A percentile compares a stretch with the other conserved stretches of the same genome.
These are phyloP conservation scores for Hypoxylon lienhwacheense DNA, from an alignment of 495 filamentous ascomycete genomes.

Conservation along the genomic window DNA sequence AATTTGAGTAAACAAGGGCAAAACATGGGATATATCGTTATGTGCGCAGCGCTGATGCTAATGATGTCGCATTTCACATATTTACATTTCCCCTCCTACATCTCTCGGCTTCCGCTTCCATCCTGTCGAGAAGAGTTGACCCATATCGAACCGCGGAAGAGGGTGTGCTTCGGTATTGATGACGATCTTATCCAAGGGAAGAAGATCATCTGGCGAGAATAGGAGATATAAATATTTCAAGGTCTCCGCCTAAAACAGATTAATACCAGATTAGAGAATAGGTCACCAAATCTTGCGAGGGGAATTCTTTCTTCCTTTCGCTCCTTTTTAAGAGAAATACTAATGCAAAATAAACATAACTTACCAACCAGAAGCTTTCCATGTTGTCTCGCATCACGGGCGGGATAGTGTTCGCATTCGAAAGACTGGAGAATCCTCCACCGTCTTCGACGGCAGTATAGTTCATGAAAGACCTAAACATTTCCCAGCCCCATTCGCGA, in stretches of 20 bases:
- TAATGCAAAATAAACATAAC: no score
- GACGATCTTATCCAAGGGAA: constrained; percentile 82
- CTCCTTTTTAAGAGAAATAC: no score
- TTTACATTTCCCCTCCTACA: constrained; percentile 43
- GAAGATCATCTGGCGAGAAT: constrained; percentile 80
- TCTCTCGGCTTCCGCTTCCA: constrained; percentile 74
- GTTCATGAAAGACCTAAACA: constrained; percentile 89
- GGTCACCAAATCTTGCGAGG: no score
- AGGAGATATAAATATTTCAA: constrained; percentile 97
- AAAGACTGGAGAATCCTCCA: constrained; percentile 80
- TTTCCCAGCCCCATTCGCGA: constrained; percentile 96
- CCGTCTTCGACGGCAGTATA: constrained; percentile 74
- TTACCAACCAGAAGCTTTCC: constrained; percentile 93
- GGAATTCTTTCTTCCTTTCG: no score
- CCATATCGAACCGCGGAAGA: constrained; percentile 81
- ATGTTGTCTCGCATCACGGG: constrained; percentile 73
- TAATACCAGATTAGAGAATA: constrained; percentile 8
- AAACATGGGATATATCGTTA: no score
- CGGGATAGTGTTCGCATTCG: constrained; percentile 71
- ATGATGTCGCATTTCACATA: constrained; percentile 1
- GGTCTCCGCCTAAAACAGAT: constrained; percentile 84
- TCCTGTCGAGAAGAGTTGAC: constrained; percentile 77
- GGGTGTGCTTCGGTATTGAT: constrained; percentile 97
- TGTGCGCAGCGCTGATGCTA: constrained; percentile 19
- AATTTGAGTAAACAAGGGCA: no score